Base-by-base conservation (phyloP, 352 stramenopile genomes). In the Pilasporangium apinafurcum region DNA sequence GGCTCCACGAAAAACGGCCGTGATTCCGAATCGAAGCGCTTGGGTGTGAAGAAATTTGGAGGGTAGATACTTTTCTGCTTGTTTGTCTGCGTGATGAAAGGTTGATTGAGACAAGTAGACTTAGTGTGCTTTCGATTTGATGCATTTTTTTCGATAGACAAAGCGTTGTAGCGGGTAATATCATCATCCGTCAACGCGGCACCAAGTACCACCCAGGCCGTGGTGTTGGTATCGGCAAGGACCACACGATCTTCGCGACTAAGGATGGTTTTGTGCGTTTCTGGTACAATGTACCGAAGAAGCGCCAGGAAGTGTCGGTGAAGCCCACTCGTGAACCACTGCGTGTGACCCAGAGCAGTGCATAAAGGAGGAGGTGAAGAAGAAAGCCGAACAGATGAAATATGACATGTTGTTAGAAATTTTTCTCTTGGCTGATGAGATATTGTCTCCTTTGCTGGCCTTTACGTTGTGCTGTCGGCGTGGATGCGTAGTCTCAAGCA, bases 1-100 rank as follows among this genome's bases (percentile, higher is more conserved):
- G 96, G 96, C 31, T 98, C 90, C 5, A 96, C 89, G n/a, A 98
- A 95, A 59, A 99, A 99, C 67, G 96, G 96, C 17, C 79, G 96
- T 41, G 95, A 99, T 65, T 98, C 94, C 13, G 75, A 93, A 55
- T 97, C 95, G 30, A 96, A 97, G 69, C 84, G 96, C 40, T 75
- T 99, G 32, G 96, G 96, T 45, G 83, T 99, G 53, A 99, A 99
- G 70, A 95, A 98, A 41, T 98, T 95, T 60, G 92, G 91, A 50
- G 92, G 88, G 76, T 92, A 48, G 54, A 65, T 56, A 16, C 8
- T 10, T 36, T 3, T 50, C 24, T 59, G 17, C 33, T 40, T 32
- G 24, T 38, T 25, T 0, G 2, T 32, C 28, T 37, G 12, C 46
- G 14, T 35, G 14, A 29, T 8, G 9, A 30, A 20, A 5, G 27